Evolutionary conservation across 345 rosid species (phyloP), one percentile per base, ranked within the genome.

Genomic region (Moricandia moricandioides): DNA sequence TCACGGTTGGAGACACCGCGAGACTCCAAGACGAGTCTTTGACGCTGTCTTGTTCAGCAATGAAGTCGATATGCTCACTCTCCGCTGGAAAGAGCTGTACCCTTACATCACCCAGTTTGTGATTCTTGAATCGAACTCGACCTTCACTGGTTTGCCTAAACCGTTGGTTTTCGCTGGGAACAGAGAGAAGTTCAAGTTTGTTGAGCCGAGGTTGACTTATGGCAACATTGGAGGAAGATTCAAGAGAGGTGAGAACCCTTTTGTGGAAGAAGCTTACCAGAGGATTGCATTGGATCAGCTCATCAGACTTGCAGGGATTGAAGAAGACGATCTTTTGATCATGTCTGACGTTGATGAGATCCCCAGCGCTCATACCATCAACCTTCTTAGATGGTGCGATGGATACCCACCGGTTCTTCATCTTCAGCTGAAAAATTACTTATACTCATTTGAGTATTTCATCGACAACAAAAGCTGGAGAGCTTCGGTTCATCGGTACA

Each of bases 271-370:
- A 73, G 92, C 97, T 0, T 91, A 91, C 75, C 98, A 91, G 83
- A 87, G 98, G 80, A 84, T 93, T 63, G 96, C 90, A 16, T 78
- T 91, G 78, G 96, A 93, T 64, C 88, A 87, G 80, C 88, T 93
- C 16, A 84, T 91, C n/a, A 85, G 86, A 76, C 87, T 86, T 49
- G 94, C 97, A 0, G 96, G 97, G 10, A 89, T 93, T 5, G 94
- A 91, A 72, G 97, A 93, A 73, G 97, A 91, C 35, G 98, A 93
- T 78, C 74, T 93, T 77, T 79, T 93, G 94, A 88, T 91, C 61
- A 93, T 93, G 98, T 93, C 98, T 67, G 98, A 93, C 66, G 97
- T 88, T 0, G 98, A 93, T 58, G 98, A 93, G 89, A 91, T 93
- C 70, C 98, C 96, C 1, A 94, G 98, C 29, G 97, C 89, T 21